Conservation (phyloP, 2,329 filamentous ascomycete species). For the Chaetomiaceae sp. region DNA sequence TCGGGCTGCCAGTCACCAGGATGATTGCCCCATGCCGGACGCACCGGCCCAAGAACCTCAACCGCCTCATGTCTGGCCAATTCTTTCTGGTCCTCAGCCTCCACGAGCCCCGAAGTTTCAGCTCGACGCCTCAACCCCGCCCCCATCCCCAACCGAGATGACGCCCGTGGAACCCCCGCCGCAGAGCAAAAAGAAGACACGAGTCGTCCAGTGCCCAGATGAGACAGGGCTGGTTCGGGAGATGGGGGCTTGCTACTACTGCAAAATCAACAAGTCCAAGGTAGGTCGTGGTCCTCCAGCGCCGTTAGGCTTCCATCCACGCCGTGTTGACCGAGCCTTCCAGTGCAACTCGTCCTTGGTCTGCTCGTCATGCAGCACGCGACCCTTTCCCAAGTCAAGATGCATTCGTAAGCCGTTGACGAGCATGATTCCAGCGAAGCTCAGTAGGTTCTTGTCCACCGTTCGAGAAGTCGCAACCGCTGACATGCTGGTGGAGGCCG, state of each 20-base stretch:
- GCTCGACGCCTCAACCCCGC: constrained; percentile 5
- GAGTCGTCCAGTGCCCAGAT: constrained; percentile 30
- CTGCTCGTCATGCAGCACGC: constrained; percentile 9
- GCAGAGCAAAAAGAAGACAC: constrained; percentile 9
- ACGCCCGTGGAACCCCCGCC: neutral
- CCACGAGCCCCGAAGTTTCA: constrained; percentile 9
- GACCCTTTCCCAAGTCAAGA: neutral
- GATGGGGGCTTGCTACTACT: constrained; percentile 42
- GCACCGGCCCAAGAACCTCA: constrained; percentile 6
- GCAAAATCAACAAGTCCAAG: constrained; percentile 42
- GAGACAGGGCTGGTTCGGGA: constrained; percentile 46
- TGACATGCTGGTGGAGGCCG: constrained; percentile 12
- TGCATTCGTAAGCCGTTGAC: constrained; percentile 11
- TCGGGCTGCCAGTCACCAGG: constrained; percentile 1
- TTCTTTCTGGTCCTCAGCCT: constrained; percentile 5
- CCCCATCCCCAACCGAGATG: constrained; percentile 9
- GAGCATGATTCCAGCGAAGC: neutral
- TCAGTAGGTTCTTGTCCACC: constrained; percentile 8
- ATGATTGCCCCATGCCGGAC: constrained; percentile 18
- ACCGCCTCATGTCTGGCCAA: constrained; percentile 15
- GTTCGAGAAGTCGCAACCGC: neutral
- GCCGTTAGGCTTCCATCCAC: neutral
- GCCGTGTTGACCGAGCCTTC: constrained; percentile 14
- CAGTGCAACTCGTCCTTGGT: constrained; percentile 9
- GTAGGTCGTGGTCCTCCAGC: constrained; percentile 33